Evolutionary conservation across 2,329 filamentous ascomycete genomes (phyloP), one percentile per base, ranked within the genome.

Genomic region (Ceratocystis variospora): DNA sequence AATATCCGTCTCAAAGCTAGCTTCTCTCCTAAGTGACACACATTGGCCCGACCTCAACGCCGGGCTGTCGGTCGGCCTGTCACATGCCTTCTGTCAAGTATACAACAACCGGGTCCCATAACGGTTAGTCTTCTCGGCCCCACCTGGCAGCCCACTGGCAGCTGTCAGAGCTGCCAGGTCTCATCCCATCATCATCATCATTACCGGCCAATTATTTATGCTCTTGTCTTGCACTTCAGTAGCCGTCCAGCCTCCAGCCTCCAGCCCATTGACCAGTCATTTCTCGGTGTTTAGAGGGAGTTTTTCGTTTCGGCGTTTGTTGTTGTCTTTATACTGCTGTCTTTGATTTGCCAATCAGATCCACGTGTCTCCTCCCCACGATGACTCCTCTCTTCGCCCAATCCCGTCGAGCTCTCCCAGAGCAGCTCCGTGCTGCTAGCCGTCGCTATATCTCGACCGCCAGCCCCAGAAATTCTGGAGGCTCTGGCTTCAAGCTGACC

Each of bases 361-460:
- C 37, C 45, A 17, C 45, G 59, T 7, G 28, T 59, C 31, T 61
- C 31, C 64, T 70, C 69, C 69, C 67, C 69, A 19, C 48, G 61
- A 63, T 67, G 68, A 63, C 67, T 63, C 10, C 53, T 69, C n/a
- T 69, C 66, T 67, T 66, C 67, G 15, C 67, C 68, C 59, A 63
- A 66, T 48, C 65, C 61, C 61, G 57, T 62, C 67, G 66, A 69
- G 66, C 66, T 65, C 37, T 65, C 53, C 41, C 28, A 28, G 57
- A 61, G 37, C 66, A 64, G 15, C 44, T 64, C 44, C 37, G 55
- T 28, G 63, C 70, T 70, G 67, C 72, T 63, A 8, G 25, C 28
- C 71, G 72, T 67, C 75, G 75, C 31, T 70, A 73, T 69, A 73
- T 72, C 59, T 76, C 76, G 10, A 69, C 70, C 19, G 71, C 75